Evolutionary conservation across 768 basidiomycete genomes (phyloP), one percentile per base, ranked within the genome.

Genomic region (Hypsizygus marmoreus): DNA sequence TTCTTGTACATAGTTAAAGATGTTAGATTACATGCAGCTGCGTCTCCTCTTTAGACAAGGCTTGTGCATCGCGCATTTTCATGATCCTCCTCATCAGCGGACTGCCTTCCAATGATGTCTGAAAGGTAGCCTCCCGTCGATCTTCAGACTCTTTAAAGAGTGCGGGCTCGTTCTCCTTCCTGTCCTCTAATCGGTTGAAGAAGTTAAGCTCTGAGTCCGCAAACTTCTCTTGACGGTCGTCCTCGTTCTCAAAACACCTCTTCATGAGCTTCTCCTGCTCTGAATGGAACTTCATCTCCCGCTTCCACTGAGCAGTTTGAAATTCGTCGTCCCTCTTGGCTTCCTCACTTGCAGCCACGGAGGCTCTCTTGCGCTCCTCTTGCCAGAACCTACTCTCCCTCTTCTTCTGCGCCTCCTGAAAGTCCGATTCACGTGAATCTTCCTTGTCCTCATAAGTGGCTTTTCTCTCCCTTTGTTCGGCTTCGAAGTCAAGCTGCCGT

Each of bases 401-500:
- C 6, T 3, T 3, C 14, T 24, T 16, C n/a, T 38, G 45, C 13
- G 36, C 34, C 20, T 38, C 35, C 10, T 42, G 17, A 16, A 50
- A 50, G 6, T 1, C 16, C 3, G 13, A 14, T 13, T 40, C 43
- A 12, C 43, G 43, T 4, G 3, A 23, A 19, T 40, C 22, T 16
- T 50, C 32, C 0, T 33, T 33, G 4, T 45, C 9, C 2, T 41
- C 22, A 16, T 40, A 50, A 11, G 13, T 2, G 4, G 7, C 28
- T 17, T 45, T 45, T 24, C 49, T 25, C 5, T 8, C 20, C 7
- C 29, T 23, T 17, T 51, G 50, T n/a, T 32, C 20, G 13, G 26
- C 39, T 22, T 31, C 40, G 16, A 51, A 46, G 3, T 39, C 40
- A 5, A 14, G 11, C 4, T 29, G 17, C 9, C 50, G 50, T 30